Percentiles rank a stretch among this genome's conserved stretches.
These are phyloP conservation scores for Calcarisporium arbuscula DNA, from an alignment of 2,329 filamentous ascomycete species.

Conservation along the genomic window DNA sequence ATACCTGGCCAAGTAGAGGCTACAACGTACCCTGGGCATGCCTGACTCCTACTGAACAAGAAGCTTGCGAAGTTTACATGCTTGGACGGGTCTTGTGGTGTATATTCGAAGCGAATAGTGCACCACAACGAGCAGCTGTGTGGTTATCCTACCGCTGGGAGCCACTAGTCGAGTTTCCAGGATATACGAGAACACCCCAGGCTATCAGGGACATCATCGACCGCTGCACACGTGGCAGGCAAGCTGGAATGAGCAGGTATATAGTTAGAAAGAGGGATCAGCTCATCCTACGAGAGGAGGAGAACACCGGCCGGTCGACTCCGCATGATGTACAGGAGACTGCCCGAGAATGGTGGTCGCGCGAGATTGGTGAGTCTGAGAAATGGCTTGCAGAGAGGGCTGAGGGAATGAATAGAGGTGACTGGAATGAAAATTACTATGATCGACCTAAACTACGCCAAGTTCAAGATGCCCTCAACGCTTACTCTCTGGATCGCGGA, in stretches of 20 bases:
- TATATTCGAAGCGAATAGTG: conserved; percentile 54
- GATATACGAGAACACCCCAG: conserved; percentile 40
- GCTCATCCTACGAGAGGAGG: conserved; percentile 34
- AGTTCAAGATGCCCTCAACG: conserved; percentile 27
- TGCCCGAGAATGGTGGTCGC: conserved; percentile 41
- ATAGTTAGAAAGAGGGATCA: conserved; percentile 39
- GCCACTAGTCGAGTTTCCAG: conserved; percentile 49
- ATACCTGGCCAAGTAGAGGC: conserved; percentile 39
- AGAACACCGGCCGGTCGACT: conserved; percentile 24
- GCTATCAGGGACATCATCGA: conserved; percentile 42
- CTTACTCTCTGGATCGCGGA: no score
- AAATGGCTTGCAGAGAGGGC: conserved; percentile 37
- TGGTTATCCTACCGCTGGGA: conserved; percentile 56
- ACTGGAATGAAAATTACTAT: conserved; percentile 46
- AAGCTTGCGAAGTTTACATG: conserved; percentile 57
- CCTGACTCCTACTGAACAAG: conserved; percentile 44
- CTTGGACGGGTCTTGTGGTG: conserved; percentile 56
- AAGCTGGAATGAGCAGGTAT: conserved; percentile 35
- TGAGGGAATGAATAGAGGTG: conserved; percentile 29
- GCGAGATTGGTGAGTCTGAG: conserved; percentile 41
- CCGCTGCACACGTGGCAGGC: conserved; percentile 43
- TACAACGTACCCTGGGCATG: conserved; percentile 53
- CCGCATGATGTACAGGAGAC: conserved; percentile 28
- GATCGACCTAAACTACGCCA: conserved; percentile 39
- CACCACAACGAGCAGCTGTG: conserved; percentile 48